Percentiles rank a stretch among this genome's conserved stretches.
Conservation (phyloP, 495 filamentous ascomycete genomes). For the Corynascus novoguineensis region DNA sequence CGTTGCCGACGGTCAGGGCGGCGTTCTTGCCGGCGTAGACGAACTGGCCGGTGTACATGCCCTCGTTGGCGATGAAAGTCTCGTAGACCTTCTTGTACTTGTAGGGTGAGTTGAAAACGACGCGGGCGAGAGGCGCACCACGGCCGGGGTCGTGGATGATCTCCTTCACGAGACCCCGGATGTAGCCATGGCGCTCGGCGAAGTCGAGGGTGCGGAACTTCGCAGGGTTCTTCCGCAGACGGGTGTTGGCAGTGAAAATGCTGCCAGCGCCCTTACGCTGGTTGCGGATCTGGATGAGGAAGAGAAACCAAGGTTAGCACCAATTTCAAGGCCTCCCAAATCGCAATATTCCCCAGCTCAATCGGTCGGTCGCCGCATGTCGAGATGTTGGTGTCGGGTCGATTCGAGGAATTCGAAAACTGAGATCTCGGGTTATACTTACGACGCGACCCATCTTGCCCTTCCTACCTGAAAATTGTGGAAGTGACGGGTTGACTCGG, state of each 20-base stretch:
- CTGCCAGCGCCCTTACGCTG: conserved; percentile 97
- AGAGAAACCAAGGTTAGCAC: conserved; percentile 30
- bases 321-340: conserved; percentile 7
- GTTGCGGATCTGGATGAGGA: conserved; percentile 67
- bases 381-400: conserved; percentile 16
- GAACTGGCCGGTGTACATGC: conserved; percentile 99
- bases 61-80: conserved; percentile 99
- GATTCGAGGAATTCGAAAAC: conserved; percentile 15
- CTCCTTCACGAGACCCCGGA: conserved; percentile 94
- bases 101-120: conserved; percentile 89
- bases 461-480: conserved; percentile 31
- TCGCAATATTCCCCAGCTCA: conserved; percentile 3
- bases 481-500: conserved; percentile 32
- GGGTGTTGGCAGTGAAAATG: conserved; percentile 88
- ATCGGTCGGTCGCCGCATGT: conserved; percentile 19
- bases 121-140: conserved; percentile 94
- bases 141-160: conserved; percentile 99
- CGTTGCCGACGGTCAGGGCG: conserved; percentile 87
- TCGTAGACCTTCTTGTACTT: conserved; percentile 83
- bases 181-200: conserved; percentile 93
- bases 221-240: conserved; percentile 75
- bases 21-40: conserved; percentile 99
- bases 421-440: conserved; percentile 30
- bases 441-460: conserved; percentile 51
- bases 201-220: conserved; percentile 94